Base-by-base conservation (phyloP, 352 stramenopile species). In the Phytophthora pistaciae region DNA sequence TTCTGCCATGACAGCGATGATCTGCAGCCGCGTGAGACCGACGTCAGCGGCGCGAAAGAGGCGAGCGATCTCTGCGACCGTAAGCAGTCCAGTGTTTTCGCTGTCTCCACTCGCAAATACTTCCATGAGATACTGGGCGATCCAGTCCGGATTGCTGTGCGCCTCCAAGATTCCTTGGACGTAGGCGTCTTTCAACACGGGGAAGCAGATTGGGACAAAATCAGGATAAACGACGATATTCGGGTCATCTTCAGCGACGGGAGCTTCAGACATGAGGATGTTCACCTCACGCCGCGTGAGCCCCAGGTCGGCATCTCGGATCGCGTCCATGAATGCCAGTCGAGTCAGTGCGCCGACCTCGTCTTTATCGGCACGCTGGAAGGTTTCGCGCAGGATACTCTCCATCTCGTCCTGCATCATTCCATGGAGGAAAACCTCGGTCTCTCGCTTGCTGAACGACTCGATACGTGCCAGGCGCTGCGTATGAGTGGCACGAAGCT, bases 361-460 rank as follows among this genome's bases (percentile, higher is more conserved):
- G 52, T 91, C 80, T 0, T 80, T 63, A 54, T 94, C 88, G 6
- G 79, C 65, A 25, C 87, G 86, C 60, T 91, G 85, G 59, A 95
- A 90, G 68, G 88, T 91, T 60, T 95, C 88, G 3, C 84, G 80
- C 60, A 95, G 65, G 23, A 94, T 76, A 70, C 84, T 92, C 56
- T 95, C 88, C 57, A 92, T 82, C 56, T 95, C 88, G 58, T 95
- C 88, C 54, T 91, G 88, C 79, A 88, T 87, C 77, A 94, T 87
- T 33, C 88, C 86, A 64, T 95, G 88, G n/a, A 93, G 58, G 44
- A 95, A 82, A 33, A 80, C 69, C 40, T 91, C 80, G 7, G 65
- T 62, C 18, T 86, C 71, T 40, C 76, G 78, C 42, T 87, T 89
- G 13, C 54, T 65, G n/a, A 81, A 85, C 1, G 66, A 64, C 9